Conservation (phyloP, 768 basidiomycete species). For the Pleurotus tuber-regium region DNA sequence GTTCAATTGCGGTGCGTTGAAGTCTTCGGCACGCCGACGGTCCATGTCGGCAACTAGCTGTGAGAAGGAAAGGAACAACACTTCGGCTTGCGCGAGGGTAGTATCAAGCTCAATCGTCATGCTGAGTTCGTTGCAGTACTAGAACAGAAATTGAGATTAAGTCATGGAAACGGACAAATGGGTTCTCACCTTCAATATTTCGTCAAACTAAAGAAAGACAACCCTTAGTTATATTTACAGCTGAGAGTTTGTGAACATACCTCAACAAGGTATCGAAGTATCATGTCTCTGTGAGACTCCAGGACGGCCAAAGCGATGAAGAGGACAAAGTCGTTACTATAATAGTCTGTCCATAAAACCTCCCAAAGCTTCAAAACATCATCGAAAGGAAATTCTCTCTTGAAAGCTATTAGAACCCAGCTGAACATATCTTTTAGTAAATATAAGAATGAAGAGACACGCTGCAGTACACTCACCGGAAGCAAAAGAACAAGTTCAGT, state of each 20-base stretch:
- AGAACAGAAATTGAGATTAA: slow-evolving; percentile 9
- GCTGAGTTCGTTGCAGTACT: slow-evolving; percentile 93
- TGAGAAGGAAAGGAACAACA: slow-evolving; percentile 89
- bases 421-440: slow-evolving; percentile 32
- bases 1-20: slow-evolving; percentile 35
- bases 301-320: slow-evolving; percentile 94
- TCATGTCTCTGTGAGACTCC: slow-evolving; percentile 94
- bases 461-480: slow-evolving; percentile 60
- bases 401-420: slow-evolving; percentile 92
- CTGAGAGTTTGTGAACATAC: slow-evolving; percentile 34
- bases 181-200: slow-evolving; percentile 61
- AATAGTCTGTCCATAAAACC: slow-evolving; percentile 89
- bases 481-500: slow-evolving; percentile 96
- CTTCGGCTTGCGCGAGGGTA: slow-evolving; percentile 95
- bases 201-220: slow-evolving; percentile 59
- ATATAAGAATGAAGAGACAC: background rate
- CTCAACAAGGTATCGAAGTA: slow-evolving; percentile 93
- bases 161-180: background rate
- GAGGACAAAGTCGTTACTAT: slow-evolving; percentile 83
- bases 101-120: slow-evolving; percentile 97
- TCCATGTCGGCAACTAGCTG: slow-evolving; percentile 90
- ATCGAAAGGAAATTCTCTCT: slow-evolving; percentile 93
- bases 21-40: slow-evolving; percentile 65
- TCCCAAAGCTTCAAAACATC: slow-evolving; percentile 94
- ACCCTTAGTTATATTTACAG: slow-evolving; percentile 7